Conservation (phyloP, 1,139 yeast genomes). For the Scheffersomyces stambukii region DNA sequence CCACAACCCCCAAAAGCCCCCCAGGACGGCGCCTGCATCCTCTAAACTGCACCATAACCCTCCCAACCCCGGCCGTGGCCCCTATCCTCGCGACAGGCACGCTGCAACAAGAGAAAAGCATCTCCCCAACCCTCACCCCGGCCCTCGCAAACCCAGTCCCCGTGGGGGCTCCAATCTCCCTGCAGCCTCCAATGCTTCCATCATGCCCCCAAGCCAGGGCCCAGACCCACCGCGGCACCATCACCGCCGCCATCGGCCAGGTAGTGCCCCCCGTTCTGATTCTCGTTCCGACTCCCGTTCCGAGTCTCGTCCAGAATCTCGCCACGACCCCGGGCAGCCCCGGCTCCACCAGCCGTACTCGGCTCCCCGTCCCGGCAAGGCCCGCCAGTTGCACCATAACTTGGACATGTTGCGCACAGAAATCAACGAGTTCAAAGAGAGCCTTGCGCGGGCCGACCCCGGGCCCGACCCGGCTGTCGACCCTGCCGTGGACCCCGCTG, state of each 20-base stretch:
- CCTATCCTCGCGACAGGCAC: too few species aligned
- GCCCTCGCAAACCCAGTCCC: not conserved
- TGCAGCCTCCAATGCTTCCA: conserved; percentile 1
- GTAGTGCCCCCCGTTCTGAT: too few species aligned
- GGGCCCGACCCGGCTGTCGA: conserved; percentile 4
- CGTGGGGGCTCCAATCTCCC: too few species aligned
- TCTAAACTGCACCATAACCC: too few species aligned
- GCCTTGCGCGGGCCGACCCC: conserved; percentile 28
- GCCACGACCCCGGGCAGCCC: too few species aligned
- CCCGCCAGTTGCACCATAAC: conserved; percentile 39
- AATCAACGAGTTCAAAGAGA: conserved; percentile 46
- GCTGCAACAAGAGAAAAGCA: too few species aligned
- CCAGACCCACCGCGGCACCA: conserved; percentile 10
- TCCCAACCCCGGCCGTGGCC: too few species aligned
- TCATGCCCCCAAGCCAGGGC: conserved; percentile 3
- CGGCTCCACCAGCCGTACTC: conserved; percentile 13
- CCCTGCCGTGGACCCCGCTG: not conserved
- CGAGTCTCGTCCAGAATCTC: conserved; percentile 6
- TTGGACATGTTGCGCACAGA: conserved; percentile 41
- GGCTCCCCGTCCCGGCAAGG: conserved; percentile 13
- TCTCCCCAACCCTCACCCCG: too few species aligned
- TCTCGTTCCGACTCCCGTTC: too few species aligned
- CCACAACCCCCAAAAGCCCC: too few species aligned
- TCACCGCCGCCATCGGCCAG: conserved; percentile 8
- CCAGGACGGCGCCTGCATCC: too few species aligned